phyloP scores from a whole-genome alignment of 2,329 filamentous ascomycete genomes.

The Pseudogymnoascus sp. region DNA sequence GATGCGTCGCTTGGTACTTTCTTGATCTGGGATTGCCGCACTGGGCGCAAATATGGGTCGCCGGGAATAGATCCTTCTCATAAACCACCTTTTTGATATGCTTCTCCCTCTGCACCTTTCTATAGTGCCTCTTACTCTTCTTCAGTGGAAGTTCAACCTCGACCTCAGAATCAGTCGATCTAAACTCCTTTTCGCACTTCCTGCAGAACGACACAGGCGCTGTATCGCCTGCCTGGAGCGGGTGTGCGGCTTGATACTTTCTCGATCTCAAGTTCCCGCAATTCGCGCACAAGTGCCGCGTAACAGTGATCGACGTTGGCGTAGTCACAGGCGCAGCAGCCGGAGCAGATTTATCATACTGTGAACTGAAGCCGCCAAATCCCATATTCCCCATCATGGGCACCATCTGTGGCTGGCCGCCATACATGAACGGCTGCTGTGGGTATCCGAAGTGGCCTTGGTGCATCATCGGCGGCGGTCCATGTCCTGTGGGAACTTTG shows the following conservation, averaged over 20 bases:
- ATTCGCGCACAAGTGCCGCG: constrained; percentile 4
- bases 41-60: constrained; percentile 3
- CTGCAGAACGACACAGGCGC: neutral
- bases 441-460: neutral
- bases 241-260: neutral
- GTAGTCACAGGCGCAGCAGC: neutral
- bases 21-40: neutral
- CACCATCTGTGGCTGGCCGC: neutral
- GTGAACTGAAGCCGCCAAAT: constrained; percentile 6
- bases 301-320: constrained; percentile 1
- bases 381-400: neutral
- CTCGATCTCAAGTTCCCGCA: constrained; percentile 4
- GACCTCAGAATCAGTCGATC: neutral
- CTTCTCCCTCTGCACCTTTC: neutral
- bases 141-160: neutral
- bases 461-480: neutral
- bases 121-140: neutral
- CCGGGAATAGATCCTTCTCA: neutral
- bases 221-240: neutral
- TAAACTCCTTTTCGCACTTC: constrained; percentile 7
- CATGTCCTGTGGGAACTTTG: neutral
- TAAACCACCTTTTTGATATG: neutral
- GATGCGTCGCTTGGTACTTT: constrained; percentile 5
- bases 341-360: neutral
- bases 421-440: constrained; percentile 1